These are phyloP conservation scores for Xylaria hypoxylon DNA, from an alignment of 2,329 filamentous ascomycete species.

Conservation along the genomic window DNA sequence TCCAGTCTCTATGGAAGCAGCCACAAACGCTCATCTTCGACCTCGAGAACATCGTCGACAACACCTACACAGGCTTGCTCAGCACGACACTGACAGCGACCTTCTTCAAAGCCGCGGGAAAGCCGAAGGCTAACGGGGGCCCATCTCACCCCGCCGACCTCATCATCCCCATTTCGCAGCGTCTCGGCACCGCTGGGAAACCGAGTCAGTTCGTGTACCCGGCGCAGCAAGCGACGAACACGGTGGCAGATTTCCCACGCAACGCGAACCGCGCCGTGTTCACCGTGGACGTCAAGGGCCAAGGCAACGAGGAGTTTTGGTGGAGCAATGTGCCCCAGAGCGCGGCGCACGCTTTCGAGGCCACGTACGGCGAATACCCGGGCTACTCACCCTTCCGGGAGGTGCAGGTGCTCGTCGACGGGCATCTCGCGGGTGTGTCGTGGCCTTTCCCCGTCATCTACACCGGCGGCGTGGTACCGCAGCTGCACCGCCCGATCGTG, in stretches of 20 bases:
- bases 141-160: slow-evolving; percentile 65
- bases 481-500: slow-evolving; percentile 81
- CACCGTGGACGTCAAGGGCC: slow-evolving; percentile 81
- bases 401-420: slow-evolving; percentile 81
- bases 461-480: slow-evolving; percentile 79
- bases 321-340: slow-evolving; percentile 80
- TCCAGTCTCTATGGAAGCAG: slow-evolving; percentile 73
- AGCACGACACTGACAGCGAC: slow-evolving; percentile 80
- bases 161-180: slow-evolving; percentile 75
- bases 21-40: slow-evolving; percentile 84
- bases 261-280: slow-evolving; percentile 78
- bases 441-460: slow-evolving; percentile 84
- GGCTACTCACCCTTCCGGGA: slow-evolving; percentile 82
- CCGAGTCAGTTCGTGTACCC: slow-evolving; percentile 78
- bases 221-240: slow-evolving; percentile 67
- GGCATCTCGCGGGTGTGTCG: slow-evolving; percentile 75
- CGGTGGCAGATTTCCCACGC: slow-evolving; percentile 68
- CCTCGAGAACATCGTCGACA: slow-evolving; percentile 77
- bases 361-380: slow-evolving; percentile 66
- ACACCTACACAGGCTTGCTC: slow-evolving; percentile 77
- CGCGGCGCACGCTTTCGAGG: slow-evolving; percentile 68
- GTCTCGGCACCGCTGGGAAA: slow-evolving; percentile 60
- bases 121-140: slow-evolving; percentile 51
- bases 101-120: slow-evolving; percentile 66
- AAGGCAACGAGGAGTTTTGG: slow-evolving; percentile 85